phyloP scores from a whole-genome alignment of 2,329 filamentous ascomycete species.

The Aspergillus ustus region DNA sequence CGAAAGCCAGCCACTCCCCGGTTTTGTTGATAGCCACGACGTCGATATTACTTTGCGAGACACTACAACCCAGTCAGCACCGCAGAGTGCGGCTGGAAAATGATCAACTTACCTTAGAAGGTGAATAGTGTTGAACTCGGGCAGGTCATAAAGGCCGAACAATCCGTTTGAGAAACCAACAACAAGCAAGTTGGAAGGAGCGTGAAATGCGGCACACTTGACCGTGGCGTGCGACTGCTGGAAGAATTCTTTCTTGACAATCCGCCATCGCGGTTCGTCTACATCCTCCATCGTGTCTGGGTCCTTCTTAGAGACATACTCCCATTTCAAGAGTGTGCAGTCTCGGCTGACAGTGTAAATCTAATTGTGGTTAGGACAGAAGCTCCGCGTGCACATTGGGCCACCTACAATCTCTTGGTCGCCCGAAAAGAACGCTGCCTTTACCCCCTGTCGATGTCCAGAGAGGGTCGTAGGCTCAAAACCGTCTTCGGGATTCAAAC shows the following conservation, averaged over 20 bases:
- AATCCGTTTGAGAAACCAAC: slow-evolving; percentile 94
- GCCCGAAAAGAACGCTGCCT: slow-evolving; percentile 95
- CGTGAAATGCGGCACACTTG: slow-evolving; percentile 87
- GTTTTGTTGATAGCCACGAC: slow-evolving; percentile 91
- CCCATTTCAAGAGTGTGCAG: slow-evolving; percentile 94
- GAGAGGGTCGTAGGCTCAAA: slow-evolving; percentile 89
- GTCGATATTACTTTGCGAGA: slow-evolving; percentile 96
- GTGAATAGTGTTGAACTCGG: slow-evolving; percentile 94
- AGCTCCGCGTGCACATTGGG: not conserved
- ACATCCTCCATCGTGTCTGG: slow-evolving; percentile 65
- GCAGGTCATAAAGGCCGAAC: slow-evolving; percentile 94
- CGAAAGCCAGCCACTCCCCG: slow-evolving; percentile 96
- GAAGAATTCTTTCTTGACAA: slow-evolving; percentile 90
- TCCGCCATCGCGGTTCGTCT: slow-evolving; percentile 82
- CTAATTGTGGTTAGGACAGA: slow-evolving; percentile 30
- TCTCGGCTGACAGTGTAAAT: slow-evolving; percentile 98
- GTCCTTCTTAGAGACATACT: slow-evolving; percentile 70
- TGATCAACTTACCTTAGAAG: slow-evolving; percentile 60
- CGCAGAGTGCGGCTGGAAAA: not conserved
- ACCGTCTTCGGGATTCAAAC: slow-evolving; percentile 80
- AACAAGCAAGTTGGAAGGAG: slow-evolving; percentile 87
- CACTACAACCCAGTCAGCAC: slow-evolving; percentile 60
- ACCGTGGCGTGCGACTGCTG: slow-evolving; percentile 87
- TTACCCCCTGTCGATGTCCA: slow-evolving; percentile 86
- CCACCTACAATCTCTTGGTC: slow-evolving; percentile 75